Evolutionary conservation across 192 early-diverging fungal species (phyloP), one percentile per base, ranked within the genome.

Genomic region (Coemansia sp.): DNA sequence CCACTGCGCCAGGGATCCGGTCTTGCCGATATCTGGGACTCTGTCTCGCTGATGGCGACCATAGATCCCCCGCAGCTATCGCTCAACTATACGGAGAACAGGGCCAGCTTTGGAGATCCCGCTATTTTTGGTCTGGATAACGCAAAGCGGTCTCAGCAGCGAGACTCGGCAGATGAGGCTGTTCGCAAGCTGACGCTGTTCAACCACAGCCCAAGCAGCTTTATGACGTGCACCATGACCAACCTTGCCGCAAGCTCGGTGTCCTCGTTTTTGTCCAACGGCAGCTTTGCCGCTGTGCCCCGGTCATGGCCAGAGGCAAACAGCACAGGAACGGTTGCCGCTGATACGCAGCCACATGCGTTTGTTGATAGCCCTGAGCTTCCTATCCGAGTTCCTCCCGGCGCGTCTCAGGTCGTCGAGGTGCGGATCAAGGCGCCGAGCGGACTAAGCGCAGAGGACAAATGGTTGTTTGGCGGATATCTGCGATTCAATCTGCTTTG

Each of bases 1-100:
- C 71, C 75, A 4, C 59, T 82, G 28, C 72, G 80, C 11, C 80
- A 82, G 69, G 80, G 80, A 14, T 77, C 75, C 10, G 80, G 80
- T 1, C 62, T 77, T 48, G 71, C 75, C 12, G 64, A 82, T 51
- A 69, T 82, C 51, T 77, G 67, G 65, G 69, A 74, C 38, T 71
- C 75, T 12, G 33, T 82, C 12, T 18, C 61, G 8, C 51, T 75
- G 3, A 61, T 74, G 32, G 75, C 75, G 5, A 71, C 72, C 22
- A 67, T 72, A 2, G 68, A 75, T 38, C 80, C 80, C 22, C 58
- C 75, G n/a, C 74, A 75, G 64, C 56, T 82, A 16, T 71, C 74
- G 36, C 64, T 82, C 25, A 82, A 82, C 68, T 74, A 77, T 30
- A 77, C 80, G 4, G 59, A 42, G 5, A 33, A 54, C 33, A 28